Base-by-base conservation (phyloP, 2,329 filamentous ascomycete genomes). In the Dothidotthia symphoricarpi region DNA sequence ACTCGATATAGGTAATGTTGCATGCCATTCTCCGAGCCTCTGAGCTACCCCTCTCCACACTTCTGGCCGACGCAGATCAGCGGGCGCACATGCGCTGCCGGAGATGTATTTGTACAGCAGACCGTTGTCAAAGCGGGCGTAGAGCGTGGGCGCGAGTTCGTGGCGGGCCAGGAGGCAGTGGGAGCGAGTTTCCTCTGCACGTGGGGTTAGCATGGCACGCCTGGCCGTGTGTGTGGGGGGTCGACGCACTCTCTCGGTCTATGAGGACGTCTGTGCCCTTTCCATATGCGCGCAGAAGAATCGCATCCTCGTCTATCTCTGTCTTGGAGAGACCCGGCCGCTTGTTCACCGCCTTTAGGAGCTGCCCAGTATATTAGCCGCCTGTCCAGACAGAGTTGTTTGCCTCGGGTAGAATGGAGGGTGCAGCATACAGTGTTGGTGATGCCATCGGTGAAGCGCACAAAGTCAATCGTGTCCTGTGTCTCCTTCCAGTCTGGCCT, bases 371-470 rank as follows among this genome's bases (percentile, higher is more conserved):
- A 28, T 34, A 38, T 43, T 42, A 44, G 48, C 45, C 36, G 22
- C 29, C 28, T 33, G 41, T 22, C n/a, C 25, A 26, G 17, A 34
- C 9, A 28, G 25, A 16, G 31, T 27, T 27, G 27, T 32, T 8
- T 27, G 12, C 28, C 31, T n/a, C 17, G n/a, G n/a, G n/a, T n/a
- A n/a, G n/a, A n/a, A n/a, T n/a, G n/a, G n/a, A n/a, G n/a, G n/a
- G n/a, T n/a, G 24, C 31, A 37, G 74, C 76, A 53, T 70, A 81
- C 78, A 50, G 90, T 97, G 70, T 98, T 98, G 52, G 93, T 98
- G 71, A 97, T 98, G 62, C 93, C 93, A 61, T 98, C 93, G 26
- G 89, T 98, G 73, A 97, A 98, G 49, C 86, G 84, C 52, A 88
- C 77, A 63, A 97, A 88, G 59, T 93, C 83, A 56, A 98, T 77